phyloP scores from a whole-genome alignment of 1,284 basidiomycete genomes.

The Tilletia setariae region DNA sequence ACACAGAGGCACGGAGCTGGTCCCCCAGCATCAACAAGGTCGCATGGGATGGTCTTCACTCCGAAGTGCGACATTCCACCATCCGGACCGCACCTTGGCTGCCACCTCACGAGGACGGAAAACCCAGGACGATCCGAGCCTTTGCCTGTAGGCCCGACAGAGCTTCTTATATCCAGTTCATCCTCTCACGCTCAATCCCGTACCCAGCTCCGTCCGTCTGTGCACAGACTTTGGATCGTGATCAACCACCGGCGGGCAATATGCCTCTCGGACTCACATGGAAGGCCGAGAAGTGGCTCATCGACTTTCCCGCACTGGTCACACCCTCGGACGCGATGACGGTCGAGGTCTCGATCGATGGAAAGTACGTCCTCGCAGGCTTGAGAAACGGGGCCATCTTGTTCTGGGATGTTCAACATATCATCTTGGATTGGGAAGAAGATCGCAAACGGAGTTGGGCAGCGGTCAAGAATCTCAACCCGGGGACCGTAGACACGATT shows the following conservation, averaged over 20 bases:
- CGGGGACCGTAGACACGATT: too few species aligned
- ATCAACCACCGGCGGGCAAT: neutral
- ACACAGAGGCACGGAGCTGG: neutral
- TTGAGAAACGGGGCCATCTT: neutral
- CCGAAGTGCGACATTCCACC: constrained; percentile 1
- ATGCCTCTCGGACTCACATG: neutral
- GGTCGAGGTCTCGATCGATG: neutral
- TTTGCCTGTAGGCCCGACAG: neutral
- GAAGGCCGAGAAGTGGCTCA: neutral
- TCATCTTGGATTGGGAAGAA: constrained; percentile 4
- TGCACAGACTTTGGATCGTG: neutral
- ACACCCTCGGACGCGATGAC: neutral
- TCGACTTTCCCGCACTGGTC: neutral
- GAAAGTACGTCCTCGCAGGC: neutral
- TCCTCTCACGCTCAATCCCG: neutral
- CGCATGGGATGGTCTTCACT: neutral
- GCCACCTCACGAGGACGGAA: neutral
- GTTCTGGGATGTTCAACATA: neutral
- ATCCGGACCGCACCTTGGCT: neutral
- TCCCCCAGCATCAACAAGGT: neutral
- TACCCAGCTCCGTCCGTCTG: neutral
- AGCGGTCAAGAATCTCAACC: too few species aligned
- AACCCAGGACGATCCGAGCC: neutral
- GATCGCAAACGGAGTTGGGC: too few species aligned
- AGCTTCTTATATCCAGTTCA: neutral